These are phyloP conservation scores for Melastoma candidum DNA, from an alignment of 441 rosid genomes.

Conservation along the genomic window DNA sequence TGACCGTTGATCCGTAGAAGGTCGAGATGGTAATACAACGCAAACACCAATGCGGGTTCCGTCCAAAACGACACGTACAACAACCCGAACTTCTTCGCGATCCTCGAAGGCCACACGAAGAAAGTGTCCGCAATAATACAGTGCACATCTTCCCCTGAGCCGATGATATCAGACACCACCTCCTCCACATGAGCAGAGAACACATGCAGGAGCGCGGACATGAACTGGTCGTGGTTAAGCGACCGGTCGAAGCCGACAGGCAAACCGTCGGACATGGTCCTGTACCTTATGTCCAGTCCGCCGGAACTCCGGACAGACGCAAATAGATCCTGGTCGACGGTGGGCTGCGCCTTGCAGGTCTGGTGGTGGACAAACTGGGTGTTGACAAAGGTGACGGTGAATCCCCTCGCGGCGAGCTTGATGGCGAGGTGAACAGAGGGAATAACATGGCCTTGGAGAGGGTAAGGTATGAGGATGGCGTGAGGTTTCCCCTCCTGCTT, in stretches of 20 bases:
- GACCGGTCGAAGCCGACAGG: conserved; percentile 10
- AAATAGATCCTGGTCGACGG: conserved; percentile 3
- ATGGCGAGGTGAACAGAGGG: conserved; percentile 15
- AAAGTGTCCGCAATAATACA: conserved; percentile 12
- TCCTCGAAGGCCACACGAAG: conserved; percentile 14
- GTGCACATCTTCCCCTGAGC: conserved; percentile 4
- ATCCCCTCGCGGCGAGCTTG: conserved; percentile 14
- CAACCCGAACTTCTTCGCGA: conserved; percentile 13
- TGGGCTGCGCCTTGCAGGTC: conserved; percentile 1
- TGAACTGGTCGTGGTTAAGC: conserved; percentile 14
- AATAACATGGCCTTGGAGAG: conserved; percentile 17
- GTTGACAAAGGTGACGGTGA: conserved; percentile 17
- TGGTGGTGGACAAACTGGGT: conserved; percentile 15
- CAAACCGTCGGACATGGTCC: conserved; percentile 11
- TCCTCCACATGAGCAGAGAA: conserved; percentile 14
- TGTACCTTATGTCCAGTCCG: conserved; percentile 12
- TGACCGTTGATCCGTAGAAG: conserved; percentile 17
- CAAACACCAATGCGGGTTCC: conserved; percentile 9
- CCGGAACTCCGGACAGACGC: conserved; percentile 1
- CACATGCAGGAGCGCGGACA: conserved; percentile 15
- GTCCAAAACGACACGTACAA: conserved; percentile 15
- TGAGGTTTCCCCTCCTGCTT: conserved; percentile 5
- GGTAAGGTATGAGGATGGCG: conserved; percentile 14
- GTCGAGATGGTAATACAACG: conserved; percentile 14
- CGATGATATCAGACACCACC: conserved; percentile 8